A percentile compares a stretch with the other conserved stretches of the same genome.
Conservation (phyloP, 108 stramenopile genomes). For the Pseudonitzschia delicatissima region DNA sequence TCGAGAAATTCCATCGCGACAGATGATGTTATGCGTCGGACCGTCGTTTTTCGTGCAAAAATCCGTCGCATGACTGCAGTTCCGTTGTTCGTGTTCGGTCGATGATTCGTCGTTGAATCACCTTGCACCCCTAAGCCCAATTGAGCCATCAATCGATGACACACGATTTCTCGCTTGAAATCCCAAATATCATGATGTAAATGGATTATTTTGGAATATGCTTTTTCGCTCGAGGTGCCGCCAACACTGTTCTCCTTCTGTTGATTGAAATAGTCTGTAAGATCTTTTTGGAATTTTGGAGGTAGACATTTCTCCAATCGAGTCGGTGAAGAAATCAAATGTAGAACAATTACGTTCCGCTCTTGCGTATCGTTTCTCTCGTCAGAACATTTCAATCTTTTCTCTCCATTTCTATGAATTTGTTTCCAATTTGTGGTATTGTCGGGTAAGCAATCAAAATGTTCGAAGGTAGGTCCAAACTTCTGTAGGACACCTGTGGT, state of each 20-base stretch:
- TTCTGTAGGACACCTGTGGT: neutral
- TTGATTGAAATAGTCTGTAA: constrained; percentile 11
- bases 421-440: neutral
- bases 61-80: constrained; percentile 19
- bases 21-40: constrained; percentile 29
- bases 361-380: neutral
- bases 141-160: constrained; percentile 50
- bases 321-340: constrained; percentile 3
- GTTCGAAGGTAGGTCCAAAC: neutral
- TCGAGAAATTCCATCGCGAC: constrained; percentile 53
- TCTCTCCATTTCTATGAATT: neutral
- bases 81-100: neutral
- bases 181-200: constrained; percentile 75
- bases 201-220: constrained; percentile 47
- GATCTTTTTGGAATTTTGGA: constrained; percentile 8
- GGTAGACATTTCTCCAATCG: constrained; percentile 6
- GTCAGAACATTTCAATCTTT: neutral
- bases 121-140: constrained; percentile 6
- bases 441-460: neutral
- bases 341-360: neutral
- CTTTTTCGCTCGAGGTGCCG: neutral
- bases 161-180: constrained; percentile 38
- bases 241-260: neutral
- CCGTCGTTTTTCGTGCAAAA: constrained; percentile 56
- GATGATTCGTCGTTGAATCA: neutral